phyloP scores from a whole-genome alignment of 2,329 filamentous ascomycete genomes.

The Colletotrichum destructivum region DNA sequence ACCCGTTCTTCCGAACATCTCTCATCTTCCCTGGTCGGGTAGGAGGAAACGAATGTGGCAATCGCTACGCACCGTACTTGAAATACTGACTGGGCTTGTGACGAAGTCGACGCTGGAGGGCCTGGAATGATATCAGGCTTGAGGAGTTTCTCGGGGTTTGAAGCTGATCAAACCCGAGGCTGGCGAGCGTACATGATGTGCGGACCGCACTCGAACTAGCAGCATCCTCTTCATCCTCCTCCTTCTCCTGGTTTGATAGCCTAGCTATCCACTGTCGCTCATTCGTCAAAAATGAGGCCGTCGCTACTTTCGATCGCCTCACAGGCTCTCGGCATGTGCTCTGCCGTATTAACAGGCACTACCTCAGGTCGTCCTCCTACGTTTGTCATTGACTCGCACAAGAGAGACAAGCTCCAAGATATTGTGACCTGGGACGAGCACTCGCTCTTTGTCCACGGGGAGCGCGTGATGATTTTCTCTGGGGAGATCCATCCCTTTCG shows the following conservation, averaged over 20 bases:
- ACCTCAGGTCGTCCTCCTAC: constrained; percentile 37
- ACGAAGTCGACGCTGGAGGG: not conserved
- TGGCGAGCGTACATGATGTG: not conserved
- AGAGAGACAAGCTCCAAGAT: constrained; percentile 51
- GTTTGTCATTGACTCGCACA: constrained; percentile 45
- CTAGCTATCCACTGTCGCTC: not conserved
- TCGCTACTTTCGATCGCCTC: constrained; percentile 26
- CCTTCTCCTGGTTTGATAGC: not conserved
- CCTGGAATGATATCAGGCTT: not conserved
- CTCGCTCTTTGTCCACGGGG: constrained; percentile 78
- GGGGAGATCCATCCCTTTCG: constrained; percentile 81
- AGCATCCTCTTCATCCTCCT: not conserved
- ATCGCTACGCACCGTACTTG: not conserved
- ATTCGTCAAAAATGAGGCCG: constrained; percentile 45
- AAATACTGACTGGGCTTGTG: not conserved
- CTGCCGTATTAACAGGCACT: constrained; percentile 40
- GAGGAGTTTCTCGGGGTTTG: not conserved
- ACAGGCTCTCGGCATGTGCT: constrained; percentile 38
- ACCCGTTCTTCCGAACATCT: constrained; percentile 35
- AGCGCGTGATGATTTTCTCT: constrained; percentile 80
- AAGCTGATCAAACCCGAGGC: not conserved
- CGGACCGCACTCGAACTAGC: not conserved
- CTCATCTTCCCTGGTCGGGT: not conserved
- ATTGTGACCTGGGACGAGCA: constrained; percentile 80
- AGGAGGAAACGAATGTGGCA: not conserved